Evolutionary conservation across 441 rosid genomes (phyloP), one percentile per base, ranked within the genome.

Genomic region (Lepidium campestre): DNA sequence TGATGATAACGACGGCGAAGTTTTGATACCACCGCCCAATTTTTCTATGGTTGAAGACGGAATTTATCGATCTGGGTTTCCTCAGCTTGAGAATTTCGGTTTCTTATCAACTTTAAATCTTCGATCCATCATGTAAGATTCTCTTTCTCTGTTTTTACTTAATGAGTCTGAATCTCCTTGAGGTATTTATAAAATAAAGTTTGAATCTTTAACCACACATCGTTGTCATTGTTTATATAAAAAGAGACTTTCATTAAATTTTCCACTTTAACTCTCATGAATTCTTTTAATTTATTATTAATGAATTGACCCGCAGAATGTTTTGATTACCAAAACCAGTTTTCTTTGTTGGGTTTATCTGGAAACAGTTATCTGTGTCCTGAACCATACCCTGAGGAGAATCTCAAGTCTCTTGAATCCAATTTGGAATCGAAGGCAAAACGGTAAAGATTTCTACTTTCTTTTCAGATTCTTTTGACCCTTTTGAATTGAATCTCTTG

Each of bases 1-100:
- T 6, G 82, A 76, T 52, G 79, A 57, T 25, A 59, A 17, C 10
- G 74, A 59, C 63, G 86, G 61, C 60, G 80, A 27, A 17, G 63
- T 62, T 40, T 57, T 75, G 56, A 55, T 72, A 6, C 79, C 94
- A 53, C 96, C 97, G 23, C 35, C 76, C 34, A 93, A 93, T 75
- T 93, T 93, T 79, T 88, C 97, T 0, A 78, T 76, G 87, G 97
- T 90, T 4, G 97, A 90, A 48, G 90, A 84, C 7, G 94, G 90
- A 62, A 78, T 93, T 68, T 93, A 70, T 75, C 73, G 98, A 75
- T 90, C 97, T 23, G 78, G 85, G 34, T 80, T 86, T 37, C 98
- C 98, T 72, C 77, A 73, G 4, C 74, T 81, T 1, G 42, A 49
- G 67, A 87, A 90, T 83, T 88, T 93, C 65, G 27, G 67, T 10